Evolutionary conservation across 148 eudicot species (phyloP).

Genomic region (Amaranthus hypochondriacus): DNA sequence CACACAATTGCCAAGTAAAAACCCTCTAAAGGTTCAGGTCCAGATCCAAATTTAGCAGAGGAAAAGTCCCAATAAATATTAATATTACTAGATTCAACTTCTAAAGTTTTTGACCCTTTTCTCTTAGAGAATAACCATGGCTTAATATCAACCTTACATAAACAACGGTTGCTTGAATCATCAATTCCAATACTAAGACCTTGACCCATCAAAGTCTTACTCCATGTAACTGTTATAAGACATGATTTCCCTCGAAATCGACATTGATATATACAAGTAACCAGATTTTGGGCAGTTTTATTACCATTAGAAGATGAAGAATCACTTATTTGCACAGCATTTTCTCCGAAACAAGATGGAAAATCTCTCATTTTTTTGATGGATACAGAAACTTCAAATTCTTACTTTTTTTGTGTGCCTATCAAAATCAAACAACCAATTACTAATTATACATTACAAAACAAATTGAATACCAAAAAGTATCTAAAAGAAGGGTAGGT

Average conservation of each 20-base stretch:
- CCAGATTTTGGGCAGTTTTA: slow-evolving; percentile 50
- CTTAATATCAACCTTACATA: slow-evolving; percentile 55
- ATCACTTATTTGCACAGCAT: slow-evolving; percentile 61
- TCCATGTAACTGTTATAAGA: slow-evolving; percentile 49
- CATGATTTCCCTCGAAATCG: slow-evolving; percentile 44
- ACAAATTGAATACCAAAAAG: neutral
- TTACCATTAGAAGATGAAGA: slow-evolving; percentile 48
- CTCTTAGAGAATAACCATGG: slow-evolving; percentile 65
- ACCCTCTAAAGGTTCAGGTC: slow-evolving; percentile 52
- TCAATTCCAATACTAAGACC: slow-evolving; percentile 56
- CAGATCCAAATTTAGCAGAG: slow-evolving; percentile 54
- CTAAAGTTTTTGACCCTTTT: slow-evolving; percentile 51
- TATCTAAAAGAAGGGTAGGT: neutral
- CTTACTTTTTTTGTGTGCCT: slow-evolving; percentile 29
- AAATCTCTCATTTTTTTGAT: slow-evolving; percentile 47
- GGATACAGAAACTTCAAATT: neutral
- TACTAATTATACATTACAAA: neutral
- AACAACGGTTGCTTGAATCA: slow-evolving; percentile 43
- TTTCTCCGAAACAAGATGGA: slow-evolving; percentile 59
- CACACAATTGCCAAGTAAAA: slow-evolving; percentile 50
- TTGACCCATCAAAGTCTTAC: slow-evolving; percentile 63
- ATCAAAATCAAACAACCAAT: slow-evolving; percentile 4
- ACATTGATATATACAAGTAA: slow-evolving; percentile 53
- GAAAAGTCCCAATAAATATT: slow-evolving; percentile 61
- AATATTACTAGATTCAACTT: slow-evolving; percentile 45